phyloP scores from a whole-genome alignment of 768 basidiomycete genomes.

The Lentinula lateritia region DNA sequence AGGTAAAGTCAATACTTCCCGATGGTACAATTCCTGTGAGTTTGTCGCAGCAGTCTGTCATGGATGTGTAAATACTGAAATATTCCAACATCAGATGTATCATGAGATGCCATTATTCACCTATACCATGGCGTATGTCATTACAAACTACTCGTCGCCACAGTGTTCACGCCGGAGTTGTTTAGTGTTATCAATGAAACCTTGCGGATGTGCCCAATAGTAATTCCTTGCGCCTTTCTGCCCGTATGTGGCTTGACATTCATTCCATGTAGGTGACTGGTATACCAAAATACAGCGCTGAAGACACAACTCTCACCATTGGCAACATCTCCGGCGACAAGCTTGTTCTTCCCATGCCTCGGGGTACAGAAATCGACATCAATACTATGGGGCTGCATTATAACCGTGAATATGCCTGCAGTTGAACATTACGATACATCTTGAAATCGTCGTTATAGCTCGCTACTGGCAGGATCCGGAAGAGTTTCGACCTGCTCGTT shows the following conservation, averaged over 20 bases:
- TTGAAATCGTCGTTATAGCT: constrained; percentile 23
- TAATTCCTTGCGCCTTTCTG: constrained; percentile 7
- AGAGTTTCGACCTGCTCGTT: constrained; percentile 33
- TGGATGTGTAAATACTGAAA: too few relatives aligned
- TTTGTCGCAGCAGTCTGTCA: too few relatives aligned
- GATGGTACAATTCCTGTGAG: constrained; percentile 26
- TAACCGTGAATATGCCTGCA: constrained; percentile 33
- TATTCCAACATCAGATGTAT: constrained; percentile 12
- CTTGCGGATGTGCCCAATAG: constrained; percentile 40
- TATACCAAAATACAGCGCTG: constrained; percentile 39
- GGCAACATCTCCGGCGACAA: constrained; percentile 32
- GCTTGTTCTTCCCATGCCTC: constrained; percentile 33
- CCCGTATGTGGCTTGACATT: too few relatives aligned
- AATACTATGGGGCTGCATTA: constrained; percentile 39
- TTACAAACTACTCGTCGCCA: not conserved
- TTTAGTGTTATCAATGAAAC: constrained; percentile 45
- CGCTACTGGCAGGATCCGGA: constrained; percentile 52
- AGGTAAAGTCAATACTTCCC: constrained; percentile 25
- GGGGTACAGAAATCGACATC: constrained; percentile 32
- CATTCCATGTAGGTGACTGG: constrained; percentile 20
- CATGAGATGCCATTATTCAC: constrained; percentile 34
- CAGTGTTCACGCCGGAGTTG: not conserved
- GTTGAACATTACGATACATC: not conserved
- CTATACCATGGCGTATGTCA: constrained; percentile 31
- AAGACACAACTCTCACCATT: constrained; percentile 37